A percentile compares a stretch with the other conserved stretches of the same genome.
Conservation (phyloP, 2,329 filamentous ascomycete genomes). For the Pseudogymnoascus sp. region DNA sequence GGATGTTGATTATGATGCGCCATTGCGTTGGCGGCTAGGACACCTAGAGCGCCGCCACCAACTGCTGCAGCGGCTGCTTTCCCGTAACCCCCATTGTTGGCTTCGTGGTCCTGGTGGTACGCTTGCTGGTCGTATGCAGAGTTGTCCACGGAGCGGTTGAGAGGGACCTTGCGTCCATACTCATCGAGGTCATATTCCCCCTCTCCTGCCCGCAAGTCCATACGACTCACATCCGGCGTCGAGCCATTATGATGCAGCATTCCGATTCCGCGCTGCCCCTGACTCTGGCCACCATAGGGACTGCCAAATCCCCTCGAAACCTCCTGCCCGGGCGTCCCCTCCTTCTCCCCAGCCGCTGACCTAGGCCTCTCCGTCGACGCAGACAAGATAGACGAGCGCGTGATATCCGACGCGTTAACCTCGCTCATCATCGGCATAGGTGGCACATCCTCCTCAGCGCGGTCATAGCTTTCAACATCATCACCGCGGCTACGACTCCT, state of each 20-base stretch:
- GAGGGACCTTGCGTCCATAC: slow-evolving; percentile 27
- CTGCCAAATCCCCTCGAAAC: slow-evolving; percentile 55
- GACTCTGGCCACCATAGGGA: slow-evolving; percentile 53
- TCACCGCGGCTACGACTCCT: slow-evolving; percentile 39
- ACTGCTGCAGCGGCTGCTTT: slow-evolving; percentile 22
- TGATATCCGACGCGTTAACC: slow-evolving; percentile 77
- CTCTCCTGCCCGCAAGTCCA: slow-evolving; percentile 29
- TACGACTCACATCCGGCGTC: slow-evolving; percentile 41
- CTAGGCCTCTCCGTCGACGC: slow-evolving; percentile 67
- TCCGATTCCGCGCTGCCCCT: slow-evolving; percentile 52
- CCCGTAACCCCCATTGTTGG: slow-evolving; percentile 22
- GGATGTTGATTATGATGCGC: slow-evolving; percentile 27
- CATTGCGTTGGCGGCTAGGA: slow-evolving; percentile 21
- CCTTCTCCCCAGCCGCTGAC: slow-evolving; percentile 55
- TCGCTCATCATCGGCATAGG: slow-evolving; percentile 87
- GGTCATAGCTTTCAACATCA: slow-evolving; percentile 35
- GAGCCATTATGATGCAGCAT: slow-evolving; percentile 49
- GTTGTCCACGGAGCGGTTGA: slow-evolving; percentile 15
- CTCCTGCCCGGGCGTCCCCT: slow-evolving; percentile 49
- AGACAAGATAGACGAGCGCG: slow-evolving; percentile 77
- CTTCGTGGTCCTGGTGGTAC: slow-evolving; percentile 25
- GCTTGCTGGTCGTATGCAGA: slow-evolving; percentile 16
- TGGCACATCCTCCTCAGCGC: slow-evolving; percentile 41
- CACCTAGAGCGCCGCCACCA: slow-evolving; percentile 27
- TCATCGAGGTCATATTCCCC: slow-evolving; percentile 29